Evolutionary conservation across 768 basidiomycete species (phyloP).

Genomic region (Hebeloma cylindrosporum): DNA sequence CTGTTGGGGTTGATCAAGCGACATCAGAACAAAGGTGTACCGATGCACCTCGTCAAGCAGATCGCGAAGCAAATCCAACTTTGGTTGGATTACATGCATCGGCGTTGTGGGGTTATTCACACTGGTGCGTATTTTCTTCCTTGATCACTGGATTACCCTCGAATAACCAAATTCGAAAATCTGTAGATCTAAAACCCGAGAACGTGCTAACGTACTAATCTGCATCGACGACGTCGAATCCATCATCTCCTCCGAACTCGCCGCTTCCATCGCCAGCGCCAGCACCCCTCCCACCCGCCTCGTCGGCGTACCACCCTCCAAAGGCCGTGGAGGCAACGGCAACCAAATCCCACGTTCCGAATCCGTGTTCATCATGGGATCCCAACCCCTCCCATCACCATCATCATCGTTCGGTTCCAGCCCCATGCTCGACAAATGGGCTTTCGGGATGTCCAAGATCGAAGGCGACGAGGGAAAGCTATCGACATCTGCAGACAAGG

Average conservation of each 20-base stretch:
- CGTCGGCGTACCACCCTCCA: conserved; percentile 90
- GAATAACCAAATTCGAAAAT: background rate
- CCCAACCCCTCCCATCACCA: conserved; percentile 89
- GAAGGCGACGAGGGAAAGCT: conserved; percentile 26
- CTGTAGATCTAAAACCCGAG: conserved; percentile 89
- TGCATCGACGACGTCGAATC: conserved; percentile 95
- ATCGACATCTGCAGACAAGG: conserved; percentile 25
- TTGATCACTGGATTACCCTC: conserved; percentile 7
- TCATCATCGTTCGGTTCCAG: conserved; percentile 68
- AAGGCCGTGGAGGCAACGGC: conserved; percentile 91
- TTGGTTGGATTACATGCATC: conserved; percentile 97
- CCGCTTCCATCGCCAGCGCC: conserved; percentile 43
- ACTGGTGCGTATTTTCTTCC: conserved; percentile 66
- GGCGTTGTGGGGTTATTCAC: conserved; percentile 95
- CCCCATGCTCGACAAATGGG: conserved; percentile 80
- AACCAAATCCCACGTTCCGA: conserved; percentile 93
- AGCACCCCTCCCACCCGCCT: conserved; percentile 61
- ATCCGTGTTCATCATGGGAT: conserved; percentile 79
- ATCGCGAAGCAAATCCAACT: conserved; percentile 96
- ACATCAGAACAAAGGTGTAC: conserved; percentile 97
- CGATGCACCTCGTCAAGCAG: conserved; percentile 88
- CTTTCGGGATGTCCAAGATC: conserved; percentile 93
- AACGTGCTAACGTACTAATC: conserved; percentile 97
- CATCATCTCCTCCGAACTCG: conserved; percentile 86
- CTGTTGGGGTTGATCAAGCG: conserved; percentile 94